A percentile compares a stretch with the other conserved stretches of the same genome.
Conservation (phyloP, 371 early-diverging fungal genomes). For the Mortierella sp. region DNA sequence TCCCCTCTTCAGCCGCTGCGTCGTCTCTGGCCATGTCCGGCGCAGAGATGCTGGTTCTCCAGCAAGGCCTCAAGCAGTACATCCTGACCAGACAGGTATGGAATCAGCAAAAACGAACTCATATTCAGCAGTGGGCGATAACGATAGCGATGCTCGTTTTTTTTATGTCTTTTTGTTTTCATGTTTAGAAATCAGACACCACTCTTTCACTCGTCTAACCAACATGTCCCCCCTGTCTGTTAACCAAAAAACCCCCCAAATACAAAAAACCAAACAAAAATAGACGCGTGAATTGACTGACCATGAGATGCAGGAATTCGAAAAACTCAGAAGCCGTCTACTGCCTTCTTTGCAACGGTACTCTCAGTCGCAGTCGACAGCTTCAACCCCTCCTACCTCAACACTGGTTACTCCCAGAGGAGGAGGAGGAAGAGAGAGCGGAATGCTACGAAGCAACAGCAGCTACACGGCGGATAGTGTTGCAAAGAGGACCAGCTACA, state of each 20-base stretch:
- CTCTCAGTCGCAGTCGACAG: constrained; percentile 5
- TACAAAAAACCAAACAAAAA: not conserved
- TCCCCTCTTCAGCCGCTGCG: not conserved
- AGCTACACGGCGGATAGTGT: not conserved
- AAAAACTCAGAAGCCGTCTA: constrained; percentile 33
- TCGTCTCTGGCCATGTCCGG: constrained; percentile 19
- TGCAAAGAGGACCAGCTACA: not conserved
- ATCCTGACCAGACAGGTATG: constrained; percentile 34
- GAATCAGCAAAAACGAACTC: not conserved
- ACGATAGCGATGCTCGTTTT: not conserved
- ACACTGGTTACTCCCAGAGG: not conserved
- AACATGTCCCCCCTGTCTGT: not conserved
- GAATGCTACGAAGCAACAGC: not conserved
- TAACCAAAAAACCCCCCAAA: not conserved
- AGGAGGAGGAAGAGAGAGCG: not conserved
- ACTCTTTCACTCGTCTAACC: not conserved
- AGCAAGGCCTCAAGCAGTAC: constrained; percentile 44
- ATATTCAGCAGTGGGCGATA: not conserved
- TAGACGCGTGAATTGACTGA: constrained; percentile 32
- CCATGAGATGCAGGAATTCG: constrained; percentile 39
- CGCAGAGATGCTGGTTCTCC: constrained; percentile 44
- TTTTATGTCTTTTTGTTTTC: not conserved
- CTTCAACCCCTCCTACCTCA: not conserved
- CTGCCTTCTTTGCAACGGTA: constrained; percentile 32
- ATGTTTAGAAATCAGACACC: not conserved